These are phyloP conservation scores for Choiromyces venosus DNA, from an alignment of 495 filamentous ascomycete genomes.

Conservation along the genomic window DNA sequence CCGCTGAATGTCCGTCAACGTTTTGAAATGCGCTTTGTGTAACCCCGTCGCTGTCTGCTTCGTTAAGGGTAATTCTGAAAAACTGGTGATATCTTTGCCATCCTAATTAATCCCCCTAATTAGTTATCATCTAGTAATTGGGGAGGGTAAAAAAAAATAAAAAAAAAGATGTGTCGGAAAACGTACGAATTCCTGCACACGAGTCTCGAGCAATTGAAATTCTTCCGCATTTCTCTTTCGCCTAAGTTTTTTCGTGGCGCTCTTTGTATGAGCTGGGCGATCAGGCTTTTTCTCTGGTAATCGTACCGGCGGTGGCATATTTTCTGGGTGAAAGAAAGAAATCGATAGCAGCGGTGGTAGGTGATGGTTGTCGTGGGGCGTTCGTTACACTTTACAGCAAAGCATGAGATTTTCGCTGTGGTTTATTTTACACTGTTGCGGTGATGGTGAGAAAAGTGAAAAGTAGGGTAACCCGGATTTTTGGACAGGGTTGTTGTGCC, in stretches of 20 bases:
- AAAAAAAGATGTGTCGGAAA: not conserved
- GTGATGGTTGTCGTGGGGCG: not conserved
- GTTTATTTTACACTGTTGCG: not conserved
- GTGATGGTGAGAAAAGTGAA: not conserved
- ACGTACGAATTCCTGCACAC: constrained; percentile 49
- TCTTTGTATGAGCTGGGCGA: constrained; percentile 28
- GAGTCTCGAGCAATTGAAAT: constrained; percentile 52
- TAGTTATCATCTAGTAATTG: constrained; percentile 4
- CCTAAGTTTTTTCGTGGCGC: constrained; percentile 50
- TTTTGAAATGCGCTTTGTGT: constrained; percentile 79
- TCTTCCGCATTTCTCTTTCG: constrained; percentile 61
- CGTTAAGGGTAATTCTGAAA: constrained; percentile 81
- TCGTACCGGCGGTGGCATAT: constrained; percentile 25
- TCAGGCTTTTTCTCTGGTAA: constrained; percentile 25
- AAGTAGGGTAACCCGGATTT: not conserved
- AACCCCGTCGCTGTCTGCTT: constrained; percentile 74
- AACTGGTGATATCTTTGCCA: constrained; percentile 42
- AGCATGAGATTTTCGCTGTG: not conserved
- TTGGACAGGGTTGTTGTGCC: not conserved
- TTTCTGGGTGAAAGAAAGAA: not conserved
- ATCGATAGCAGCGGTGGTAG: not conserved
- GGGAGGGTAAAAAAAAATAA: constrained; percentile 7
- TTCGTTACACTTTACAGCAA: not conserved
- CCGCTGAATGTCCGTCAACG: constrained; percentile 84
- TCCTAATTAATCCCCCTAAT: constrained; percentile 8